Conservation (phyloP, 352 stramenopile genomes). For the Aphanomyces invadans region DNA sequence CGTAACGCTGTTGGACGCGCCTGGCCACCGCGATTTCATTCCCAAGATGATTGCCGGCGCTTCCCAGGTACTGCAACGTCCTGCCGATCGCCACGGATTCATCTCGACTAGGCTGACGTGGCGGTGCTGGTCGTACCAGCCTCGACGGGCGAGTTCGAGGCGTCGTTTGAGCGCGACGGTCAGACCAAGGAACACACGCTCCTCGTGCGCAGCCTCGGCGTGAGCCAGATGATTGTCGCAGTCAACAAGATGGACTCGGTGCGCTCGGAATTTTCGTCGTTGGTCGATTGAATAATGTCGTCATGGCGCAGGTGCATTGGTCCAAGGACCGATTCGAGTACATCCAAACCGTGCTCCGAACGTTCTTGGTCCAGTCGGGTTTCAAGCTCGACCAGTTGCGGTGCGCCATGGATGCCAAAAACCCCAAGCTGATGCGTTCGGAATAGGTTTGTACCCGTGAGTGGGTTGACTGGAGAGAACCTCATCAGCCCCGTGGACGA, state of each 20-base stretch:
- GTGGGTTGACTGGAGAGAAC: conserved; percentile 79
- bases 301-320: conserved; percentile 58
- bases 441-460: conserved; percentile 80
- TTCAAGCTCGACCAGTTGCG: conserved; percentile 75
- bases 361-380: conserved; percentile 63
- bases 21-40: conserved; percentile 96
- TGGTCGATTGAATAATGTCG: no score
- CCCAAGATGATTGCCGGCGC: conserved; percentile 96
- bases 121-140: conserved; percentile 93
- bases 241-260: conserved; percentile 98
- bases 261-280: no score
- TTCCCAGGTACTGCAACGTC: conserved; percentile 36
- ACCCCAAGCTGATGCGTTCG: no score
- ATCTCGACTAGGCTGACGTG: conserved; percentile 55
- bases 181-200: conserved; percentile 98
- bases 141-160: conserved; percentile 92
- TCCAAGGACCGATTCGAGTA: conserved; percentile 69
- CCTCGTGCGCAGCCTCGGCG: conserved; percentile 88
- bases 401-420: not conserved
- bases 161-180: conserved; percentile 89
- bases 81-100: not conserved
- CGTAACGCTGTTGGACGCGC: conserved; percentile 94
- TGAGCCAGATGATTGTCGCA: conserved; percentile 93
- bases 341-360: conserved; percentile 63
- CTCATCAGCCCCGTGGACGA: conserved; percentile 52